Base-by-base conservation (phyloP, 2,329 filamentous ascomycete genomes). In the Septoria linicola region DNA sequence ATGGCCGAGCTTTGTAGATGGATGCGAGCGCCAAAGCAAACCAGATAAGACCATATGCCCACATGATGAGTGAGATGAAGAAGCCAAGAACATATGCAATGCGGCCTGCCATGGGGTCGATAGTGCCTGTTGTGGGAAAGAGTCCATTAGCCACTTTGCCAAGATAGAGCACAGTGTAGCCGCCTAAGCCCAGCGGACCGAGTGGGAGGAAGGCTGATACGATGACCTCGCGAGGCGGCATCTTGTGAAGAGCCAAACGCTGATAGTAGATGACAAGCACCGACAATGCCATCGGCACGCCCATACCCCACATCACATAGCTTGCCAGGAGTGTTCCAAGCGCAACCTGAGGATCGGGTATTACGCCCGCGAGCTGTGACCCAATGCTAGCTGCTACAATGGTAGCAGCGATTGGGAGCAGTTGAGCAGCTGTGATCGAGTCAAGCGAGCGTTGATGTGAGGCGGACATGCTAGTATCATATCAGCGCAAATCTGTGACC, bases 201-300 rank as follows among this genome's bases (percentile, higher is more conserved):
- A 88, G 72, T 0, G 85, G 84, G 0, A 88, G 70, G 58, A 88
- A 85, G 5, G 82, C 79, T 2, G 80, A 84, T 8, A 87, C 83
- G 36, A 88, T 83, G 49, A 83, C 80, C 62, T 87, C 85, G 41
- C 79, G 75, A 1, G 83, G 79, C 0, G 84, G 84, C 11, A 88
- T 74, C 32, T 82, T 81, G 67, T 88, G 80, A 2, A 88, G 66
- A 3, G 80, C 82, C 8, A 89, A 73, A 8, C 85, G 81, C 53
- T 85, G 81, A 63, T 86, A 87, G 68, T 88, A 89, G 31, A 88
- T 77, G 8, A 80, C 81, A 20, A 88, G 70, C 16, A 87, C 77
- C 35, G 78, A 75, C 66, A 83, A 77, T 1, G 83, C 80, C 43
- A 88, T 68, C 0, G 79, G 80, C 2, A 76, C 75, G 3, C 83